Evolutionary conservation across 345 rosid genomes (phyloP).

Genomic region (Ailanthus altissimus): DNA sequence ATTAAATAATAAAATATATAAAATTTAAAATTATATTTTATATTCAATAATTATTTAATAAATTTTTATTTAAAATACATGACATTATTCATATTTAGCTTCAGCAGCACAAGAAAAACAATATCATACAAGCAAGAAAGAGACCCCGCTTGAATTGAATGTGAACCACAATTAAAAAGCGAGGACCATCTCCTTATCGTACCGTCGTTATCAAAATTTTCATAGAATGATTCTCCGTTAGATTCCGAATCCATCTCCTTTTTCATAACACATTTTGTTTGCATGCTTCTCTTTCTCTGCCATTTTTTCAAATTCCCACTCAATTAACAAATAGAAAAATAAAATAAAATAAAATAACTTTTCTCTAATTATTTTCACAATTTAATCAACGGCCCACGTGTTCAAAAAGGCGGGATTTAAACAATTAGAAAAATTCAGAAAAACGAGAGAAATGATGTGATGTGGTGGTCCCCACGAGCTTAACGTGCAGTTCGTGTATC

Average conservation of each 20-base stretch:
- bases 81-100: too few relatives aligned
- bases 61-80: too few relatives aligned
- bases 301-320: too few relatives aligned
- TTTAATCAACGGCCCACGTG: background rate
- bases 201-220: too few relatives aligned
- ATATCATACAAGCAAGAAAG: too few relatives aligned
- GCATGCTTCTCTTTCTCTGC: background rate
- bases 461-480: background rate
- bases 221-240: background rate
- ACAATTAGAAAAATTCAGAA: background rate
- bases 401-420: background rate
- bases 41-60: too few relatives aligned
- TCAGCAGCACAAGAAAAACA: too few relatives aligned
- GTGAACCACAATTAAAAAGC: background rate
- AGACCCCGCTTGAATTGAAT: background rate
- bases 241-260: background rate
- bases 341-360: background rate
- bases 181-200: background rate
- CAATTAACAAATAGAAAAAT: background rate
- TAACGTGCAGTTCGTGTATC: background rate
- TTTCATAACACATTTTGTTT: background rate
- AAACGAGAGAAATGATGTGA: too few relatives aligned
- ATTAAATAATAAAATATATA: too few relatives aligned
- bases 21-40: too few relatives aligned
- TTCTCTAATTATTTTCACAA: background rate